Evolutionary conservation across 2,329 filamentous ascomycete genomes (phyloP).

Genomic region (Fusarium sp.): DNA sequence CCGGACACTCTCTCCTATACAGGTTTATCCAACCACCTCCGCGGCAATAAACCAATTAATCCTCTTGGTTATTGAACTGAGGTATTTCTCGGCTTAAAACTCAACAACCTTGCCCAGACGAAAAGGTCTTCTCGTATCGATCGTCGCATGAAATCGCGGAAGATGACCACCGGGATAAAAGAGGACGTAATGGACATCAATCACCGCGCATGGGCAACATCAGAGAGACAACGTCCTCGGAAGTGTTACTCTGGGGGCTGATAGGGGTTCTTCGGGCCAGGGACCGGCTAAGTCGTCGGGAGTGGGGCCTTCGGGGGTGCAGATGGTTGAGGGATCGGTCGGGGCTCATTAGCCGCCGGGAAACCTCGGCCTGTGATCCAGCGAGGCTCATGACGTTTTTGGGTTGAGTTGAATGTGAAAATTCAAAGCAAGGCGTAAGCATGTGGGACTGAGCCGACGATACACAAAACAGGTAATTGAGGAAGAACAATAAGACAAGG

Average conservation of each 20-base stretch:
- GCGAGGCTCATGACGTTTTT: constrained; percentile 23
- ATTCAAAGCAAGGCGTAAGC: background rate
- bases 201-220: constrained; percentile 28
- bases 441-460: background rate
- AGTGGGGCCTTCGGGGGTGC: constrained; percentile 1
- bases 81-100: constrained; percentile 23
- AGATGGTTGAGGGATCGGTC: constrained; percentile 5
- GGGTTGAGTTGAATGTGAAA: constrained; percentile 5
- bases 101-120: background rate
- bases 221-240: background rate
- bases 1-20: background rate
- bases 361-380: constrained; percentile 38
- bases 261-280: constrained; percentile 30
- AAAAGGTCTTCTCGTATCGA: constrained; percentile 8
- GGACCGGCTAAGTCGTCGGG: constrained; percentile 32
- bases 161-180: constrained; percentile 20
- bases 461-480: background rate
- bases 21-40: background rate
- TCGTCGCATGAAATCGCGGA: constrained; percentile 32
- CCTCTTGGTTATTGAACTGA: constrained; percentile 7
- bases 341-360: constrained; percentile 26
- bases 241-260: background rate
- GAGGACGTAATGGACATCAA: constrained; percentile 39
- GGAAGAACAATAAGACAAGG: background rate
- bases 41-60: background rate